A percentile compares a stretch with the other conserved stretches of the same genome.
phyloP scores from a whole-genome alignment of 2,329 filamentous ascomycete genomes.

The Cladorrhinum sp. region DNA sequence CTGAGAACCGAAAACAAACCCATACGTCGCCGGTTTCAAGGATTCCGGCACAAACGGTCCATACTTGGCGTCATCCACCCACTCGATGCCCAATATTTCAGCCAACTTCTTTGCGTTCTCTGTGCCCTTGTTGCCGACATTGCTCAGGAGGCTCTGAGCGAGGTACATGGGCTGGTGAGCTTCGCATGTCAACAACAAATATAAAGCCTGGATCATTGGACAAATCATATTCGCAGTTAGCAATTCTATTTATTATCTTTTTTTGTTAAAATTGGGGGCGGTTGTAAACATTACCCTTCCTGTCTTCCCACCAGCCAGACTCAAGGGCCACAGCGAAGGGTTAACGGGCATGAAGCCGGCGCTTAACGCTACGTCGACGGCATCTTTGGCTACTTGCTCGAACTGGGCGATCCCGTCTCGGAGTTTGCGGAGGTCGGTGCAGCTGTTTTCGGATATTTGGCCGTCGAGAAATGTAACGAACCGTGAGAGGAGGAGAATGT shows the following conservation, averaged over 20 bases:
- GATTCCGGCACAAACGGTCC: constrained; percentile 13
- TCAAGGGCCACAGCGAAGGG: constrained; percentile 8
- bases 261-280: too few species aligned
- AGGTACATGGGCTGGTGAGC: background rate
- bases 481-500: background rate
- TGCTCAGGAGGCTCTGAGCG: constrained; percentile 7
- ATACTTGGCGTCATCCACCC: constrained; percentile 8
- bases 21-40: constrained; percentile 10
- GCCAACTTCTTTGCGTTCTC: constrained; percentile 5
- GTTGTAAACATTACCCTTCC: constrained; percentile 10
- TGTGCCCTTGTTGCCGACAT: constrained; percentile 1
- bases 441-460: background rate
- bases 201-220: background rate
- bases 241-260: too few species aligned
- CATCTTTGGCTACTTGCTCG: constrained; percentile 6
- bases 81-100: constrained; percentile 1
- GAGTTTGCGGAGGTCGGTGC: constrained; percentile 2
- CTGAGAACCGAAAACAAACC: constrained; percentile 2
- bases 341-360: constrained; percentile 9
- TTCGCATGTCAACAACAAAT: background rate
- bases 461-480: background rate
- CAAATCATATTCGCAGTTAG: too few species aligned
- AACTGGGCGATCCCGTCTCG: constrained; percentile 9
- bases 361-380: constrained; percentile 2
- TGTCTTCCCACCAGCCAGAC: constrained; percentile 2